A percentile compares a stretch with the other conserved stretches of the same genome.
Conservation (phyloP, 2,329 filamentous ascomycete species). For the Exophiala aquamarina region DNA sequence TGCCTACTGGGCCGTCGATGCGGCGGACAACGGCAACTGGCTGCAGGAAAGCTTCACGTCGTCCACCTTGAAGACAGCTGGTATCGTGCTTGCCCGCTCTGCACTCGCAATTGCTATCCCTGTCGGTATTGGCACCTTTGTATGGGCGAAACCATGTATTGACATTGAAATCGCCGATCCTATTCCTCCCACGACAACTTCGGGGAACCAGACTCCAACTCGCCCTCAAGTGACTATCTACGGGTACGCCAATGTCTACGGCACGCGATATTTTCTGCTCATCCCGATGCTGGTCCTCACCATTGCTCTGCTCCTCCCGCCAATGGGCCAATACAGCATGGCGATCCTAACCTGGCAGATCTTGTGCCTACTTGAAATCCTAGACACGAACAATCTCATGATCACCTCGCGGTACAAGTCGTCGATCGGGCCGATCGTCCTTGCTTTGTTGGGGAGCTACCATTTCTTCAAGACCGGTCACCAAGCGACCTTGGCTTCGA, state of each 20-base stretch:
- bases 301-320: conserved; percentile 75
- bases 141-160: conserved; percentile 82
- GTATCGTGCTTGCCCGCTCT: conserved; percentile 76
- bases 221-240: conserved; percentile 69
- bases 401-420: conserved; percentile 43
- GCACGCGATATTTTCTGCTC: conserved; percentile 83
- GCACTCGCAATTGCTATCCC: conserved; percentile 77
- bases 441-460: conserved; percentile 87
- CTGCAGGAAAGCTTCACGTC: conserved; percentile 59
- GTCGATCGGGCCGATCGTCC: conserved; percentile 73
- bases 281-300: conserved; percentile 82
- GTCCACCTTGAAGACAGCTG: conserved; percentile 67
- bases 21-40: conserved; percentile 85
- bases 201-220: conserved; percentile 34
- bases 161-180: conserved; percentile 58
- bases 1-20: conserved; percentile 83
- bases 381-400: conserved; percentile 62
- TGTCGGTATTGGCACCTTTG: conserved; percentile 80
- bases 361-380: conserved; percentile 68
- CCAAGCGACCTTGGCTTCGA: conserved; percentile 79
- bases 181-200: conserved; percentile 45
- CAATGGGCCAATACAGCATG: conserved; percentile 86
- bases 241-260: conserved; percentile 91
- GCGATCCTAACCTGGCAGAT: conserved; percentile 85
- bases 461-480: conserved; percentile 98